Conservation (phyloP, 352 stramenopile genomes). For the Globisporangium iwayamae region DNA sequence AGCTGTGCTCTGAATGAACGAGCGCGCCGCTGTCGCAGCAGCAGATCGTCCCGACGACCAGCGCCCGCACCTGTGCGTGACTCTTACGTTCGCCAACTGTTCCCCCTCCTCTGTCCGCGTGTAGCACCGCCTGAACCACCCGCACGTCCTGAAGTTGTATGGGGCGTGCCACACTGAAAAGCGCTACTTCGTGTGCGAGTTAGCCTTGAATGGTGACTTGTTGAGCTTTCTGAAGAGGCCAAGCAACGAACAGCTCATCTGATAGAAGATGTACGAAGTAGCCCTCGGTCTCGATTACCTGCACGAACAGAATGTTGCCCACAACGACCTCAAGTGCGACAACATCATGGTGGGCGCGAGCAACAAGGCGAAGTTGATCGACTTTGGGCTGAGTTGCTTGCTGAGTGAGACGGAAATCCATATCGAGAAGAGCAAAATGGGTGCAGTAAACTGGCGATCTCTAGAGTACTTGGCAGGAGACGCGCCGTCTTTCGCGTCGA, state of each 20-base stretch:
- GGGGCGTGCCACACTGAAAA: no score
- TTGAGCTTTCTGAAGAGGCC: not conserved
- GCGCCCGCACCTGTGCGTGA: no score
- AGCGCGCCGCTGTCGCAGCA: no score
- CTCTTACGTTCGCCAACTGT: no score
- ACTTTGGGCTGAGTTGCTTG: slow-evolving; percentile 20
- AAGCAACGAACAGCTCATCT: not conserved
- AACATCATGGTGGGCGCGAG: slow-evolving; percentile 25
- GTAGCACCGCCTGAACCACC: no score
- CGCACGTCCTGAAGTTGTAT: no score
- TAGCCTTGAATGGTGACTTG: not conserved
- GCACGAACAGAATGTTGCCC: slow-evolving; percentile 1
- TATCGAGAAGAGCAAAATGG: slow-evolving; percentile 10
- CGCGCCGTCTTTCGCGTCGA: not conserved
- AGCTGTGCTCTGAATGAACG: no score
- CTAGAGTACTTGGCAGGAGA: not conserved
- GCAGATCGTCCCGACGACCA: no score
- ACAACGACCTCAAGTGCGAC: slow-evolving; percentile 24
- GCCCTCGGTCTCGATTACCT: slow-evolving; percentile 8
- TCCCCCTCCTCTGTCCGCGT: no score
- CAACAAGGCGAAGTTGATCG: slow-evolving; percentile 21
- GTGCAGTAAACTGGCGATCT: slow-evolving; percentile 7
- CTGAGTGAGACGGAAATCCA: slow-evolving; percentile 13
- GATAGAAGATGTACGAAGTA: slow-evolving; percentile 4
- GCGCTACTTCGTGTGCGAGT: no score